phyloP scores from a whole-genome alignment of 805 yeast species.

The Candida palmyrensis region DNA sequence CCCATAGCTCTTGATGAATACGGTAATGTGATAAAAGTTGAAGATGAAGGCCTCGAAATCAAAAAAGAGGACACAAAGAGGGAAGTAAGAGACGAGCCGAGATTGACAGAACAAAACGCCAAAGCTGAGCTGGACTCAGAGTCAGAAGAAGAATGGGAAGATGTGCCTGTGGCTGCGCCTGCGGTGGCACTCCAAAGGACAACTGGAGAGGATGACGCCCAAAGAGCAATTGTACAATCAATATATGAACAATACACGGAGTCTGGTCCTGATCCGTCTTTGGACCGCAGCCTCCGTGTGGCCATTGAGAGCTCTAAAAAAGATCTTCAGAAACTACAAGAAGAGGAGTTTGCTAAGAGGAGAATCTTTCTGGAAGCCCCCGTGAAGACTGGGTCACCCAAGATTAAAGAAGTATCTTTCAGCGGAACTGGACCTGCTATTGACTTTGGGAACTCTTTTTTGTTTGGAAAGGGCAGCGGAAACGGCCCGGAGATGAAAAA shows the following conservation, averaged over 20 bases:
- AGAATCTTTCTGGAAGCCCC: neutral
- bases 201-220: slow-evolving; percentile 2
- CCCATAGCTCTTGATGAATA: slow-evolving; percentile 52
- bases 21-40: slow-evolving; percentile 14
- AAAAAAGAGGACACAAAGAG: neutral
- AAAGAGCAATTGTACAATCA: slow-evolving; percentile 29
- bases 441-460: slow-evolving; percentile 2
- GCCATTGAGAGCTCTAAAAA: slow-evolving; percentile 42
- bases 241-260: slow-evolving; percentile 26
- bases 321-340: slow-evolving; percentile 29
- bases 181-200: neutral
- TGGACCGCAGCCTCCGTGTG: too few species aligned
- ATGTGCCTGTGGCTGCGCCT: slow-evolving; percentile 14
- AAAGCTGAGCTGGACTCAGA: slow-evolving; percentile 6
- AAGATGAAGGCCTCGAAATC: neutral
- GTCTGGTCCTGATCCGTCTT: too few species aligned
- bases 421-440: neutral
- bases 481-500: too few species aligned
- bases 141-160: slow-evolving; percentile 16
- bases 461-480: too few species aligned
- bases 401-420: neutral
- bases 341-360: slow-evolving; percentile 15
- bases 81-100: neutral
- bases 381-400: too few species aligned
- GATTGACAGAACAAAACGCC: too few species aligned